phyloP scores from a whole-genome alignment of 2,329 filamentous ascomycete species.

The Xylaria digitata region DNA sequence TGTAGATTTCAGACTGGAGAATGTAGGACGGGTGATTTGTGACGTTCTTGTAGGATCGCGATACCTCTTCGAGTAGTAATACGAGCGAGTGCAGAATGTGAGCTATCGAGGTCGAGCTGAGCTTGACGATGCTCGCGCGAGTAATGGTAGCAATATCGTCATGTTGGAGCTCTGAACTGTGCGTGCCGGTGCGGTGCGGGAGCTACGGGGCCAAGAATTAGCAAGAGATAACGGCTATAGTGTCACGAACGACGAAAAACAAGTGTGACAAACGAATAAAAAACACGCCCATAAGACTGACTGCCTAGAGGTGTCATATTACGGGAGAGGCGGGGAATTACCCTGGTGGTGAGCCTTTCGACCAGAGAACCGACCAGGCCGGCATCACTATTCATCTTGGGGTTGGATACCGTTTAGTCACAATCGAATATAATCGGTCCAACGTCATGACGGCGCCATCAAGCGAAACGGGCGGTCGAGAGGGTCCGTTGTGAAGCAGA shows the following conservation, averaged over 20 bases:
- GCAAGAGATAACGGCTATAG: conserved; percentile 18
- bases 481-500: conserved; percentile 12
- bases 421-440: conserved; percentile 45
- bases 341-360: conserved; percentile 71
- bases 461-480: conserved; percentile 33
- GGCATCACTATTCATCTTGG: conserved; percentile 68
- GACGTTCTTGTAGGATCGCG: conserved; percentile 63
- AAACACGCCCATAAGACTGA: background rate
- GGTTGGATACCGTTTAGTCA: conserved; percentile 49
- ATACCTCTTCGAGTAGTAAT: conserved; percentile 68
- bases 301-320: background rate
- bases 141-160: conserved; percentile 72
- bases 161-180: conserved; percentile 65
- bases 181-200: conserved; percentile 71
- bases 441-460: conserved; percentile 52
- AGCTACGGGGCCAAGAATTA: conserved; percentile 55
- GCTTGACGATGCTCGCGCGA: conserved; percentile 69
- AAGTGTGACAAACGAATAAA: no score
- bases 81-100: conserved; percentile 68
- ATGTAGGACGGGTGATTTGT: conserved; percentile 68
- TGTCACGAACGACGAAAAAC: background rate
- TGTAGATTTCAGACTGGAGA: conserved; percentile 71
- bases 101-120: conserved; percentile 66
- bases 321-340: conserved; percentile 50
- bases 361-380: conserved; percentile 71